Evolutionary conservation across 495 filamentous ascomycete genomes (phyloP), one percentile per base, ranked within the genome.

Genomic region (Gamarada debralockiae): DNA sequence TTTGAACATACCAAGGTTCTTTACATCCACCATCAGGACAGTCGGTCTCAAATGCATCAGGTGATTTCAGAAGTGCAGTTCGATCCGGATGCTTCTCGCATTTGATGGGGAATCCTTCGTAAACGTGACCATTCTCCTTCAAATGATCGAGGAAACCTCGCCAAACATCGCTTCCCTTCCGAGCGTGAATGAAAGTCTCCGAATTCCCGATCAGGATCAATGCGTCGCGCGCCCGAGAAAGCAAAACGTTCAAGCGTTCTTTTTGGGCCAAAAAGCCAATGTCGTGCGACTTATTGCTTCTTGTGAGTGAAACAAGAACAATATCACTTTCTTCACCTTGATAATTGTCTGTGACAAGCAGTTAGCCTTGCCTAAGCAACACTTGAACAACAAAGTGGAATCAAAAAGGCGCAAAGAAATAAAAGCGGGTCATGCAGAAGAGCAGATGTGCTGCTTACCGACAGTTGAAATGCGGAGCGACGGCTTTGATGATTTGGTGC

Each of bases 241-340:
- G 62, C 0, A 90, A 70, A 0, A 92, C 87, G 51, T 90, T 91
- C 1, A 90, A 53, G 7, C 88, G 70, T 57, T 92, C 73, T 0
- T 82, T 80, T 0, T 81, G 68, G 9, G 73, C 55, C 5, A 29
- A 29, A 29, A 29, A 92, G 0, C 88, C 87, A 31, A 90, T 86
- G 33, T 89, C 84, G 0, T 77, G 72, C 0, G 52, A 49, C 1
- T 65, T 53, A 56, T 91, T 92, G 61, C 85, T 85, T 10, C 88
- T 70, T 0, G 85, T 89, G 4, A 91, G 63, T 0, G 78, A 80
- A 0, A 67, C 82, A 29, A 92, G 73, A 1, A 91, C 85, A 22
- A 90, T 86, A 5, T 90, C 79, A 43, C 80, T 85, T 52, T 92
- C 87, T 56, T 92, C 87, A 2, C 88, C 88, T 64, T 91, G 88